Base-by-base conservation (phyloP, 2,329 filamentous ascomycete genomes). In the Calonectria henricotiae region DNA sequence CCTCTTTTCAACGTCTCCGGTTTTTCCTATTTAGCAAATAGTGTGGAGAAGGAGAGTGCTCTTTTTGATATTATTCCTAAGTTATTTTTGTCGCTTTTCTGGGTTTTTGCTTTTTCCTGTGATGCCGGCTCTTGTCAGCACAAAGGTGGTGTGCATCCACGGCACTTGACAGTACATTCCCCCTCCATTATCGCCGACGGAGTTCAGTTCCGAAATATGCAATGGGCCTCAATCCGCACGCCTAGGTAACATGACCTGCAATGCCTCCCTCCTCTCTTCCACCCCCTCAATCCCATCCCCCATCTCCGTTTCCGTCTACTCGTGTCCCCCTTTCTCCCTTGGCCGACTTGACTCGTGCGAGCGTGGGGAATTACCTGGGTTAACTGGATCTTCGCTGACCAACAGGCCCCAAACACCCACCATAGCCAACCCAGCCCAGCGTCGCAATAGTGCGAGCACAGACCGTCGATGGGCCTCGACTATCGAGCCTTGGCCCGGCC, bases 381-480 rank as follows among this genome's bases (percentile, higher is more conserved):
- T 47, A 25, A 12, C 43, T 12, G n/a, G 27, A 17, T 3, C 47
- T 25, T 51, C 47, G 47, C 15, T 25, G 47, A 11, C 51, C 32
- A 37, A 37, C 27, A 30, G 27, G 27, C 27, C 27, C 27, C 27
- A 30, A 30, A 30, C 27, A 30, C 27, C 27, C 27, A 30, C 27
- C 27, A 30, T 30, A 7, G 27, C 27, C 4, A 54, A 54, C 49
- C 49, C 51, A 37, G 51, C 25, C 12, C 12, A 5, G 25, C 25
- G n/a, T 55, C 32, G 51, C 51, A 55, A 37, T 55, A 32, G 51
- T 43, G 55, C 8, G 27, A 60, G 55, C 55, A 60, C 55, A 41
- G 62, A 54, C 32, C 49, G 27, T 62, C 55, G 55, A 65, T 65
- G 37, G 20, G 27, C 62, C 27, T 62, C 41, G 60, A 62, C 41